Evolutionary conservation across 352 stramenopile species (phyloP).

Genomic region (Elongisporangium prolatum): DNA sequence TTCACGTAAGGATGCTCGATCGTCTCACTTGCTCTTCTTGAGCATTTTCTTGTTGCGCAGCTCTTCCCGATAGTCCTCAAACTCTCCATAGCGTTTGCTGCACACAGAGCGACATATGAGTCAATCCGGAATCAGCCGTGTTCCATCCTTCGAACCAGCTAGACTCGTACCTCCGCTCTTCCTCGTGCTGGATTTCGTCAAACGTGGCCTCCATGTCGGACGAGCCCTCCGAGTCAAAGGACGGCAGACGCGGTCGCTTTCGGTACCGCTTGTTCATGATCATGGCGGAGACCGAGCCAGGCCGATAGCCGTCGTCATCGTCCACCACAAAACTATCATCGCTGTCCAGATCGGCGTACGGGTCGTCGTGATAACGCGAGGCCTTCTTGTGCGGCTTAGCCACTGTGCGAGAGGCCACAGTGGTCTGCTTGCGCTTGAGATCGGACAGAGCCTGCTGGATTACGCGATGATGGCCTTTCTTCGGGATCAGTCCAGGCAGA

Average conservation of each 20-base stretch:
- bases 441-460: conserved; percentile 76
- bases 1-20: background rate
- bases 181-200: conserved; percentile 83
- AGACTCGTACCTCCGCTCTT: conserved; percentile 62
- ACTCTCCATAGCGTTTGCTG: conserved; percentile 72
- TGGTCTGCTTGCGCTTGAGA: conserved; percentile 69
- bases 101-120: conserved; percentile 1
- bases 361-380: conserved; percentile 26
- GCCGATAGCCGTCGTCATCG: conserved; percentile 69
- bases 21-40: conserved; percentile 59
- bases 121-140: background rate
- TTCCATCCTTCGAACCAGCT: too few species aligned
- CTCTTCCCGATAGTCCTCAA: conserved; percentile 81
- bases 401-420: conserved; percentile 30
- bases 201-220: conserved; percentile 85
- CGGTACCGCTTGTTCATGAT: conserved; percentile 52
- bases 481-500: conserved; percentile 66
- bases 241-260: conserved; percentile 51
- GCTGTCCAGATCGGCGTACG: conserved; percentile 82
- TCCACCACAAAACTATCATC: conserved; percentile 87
- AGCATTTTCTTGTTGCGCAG: conserved; percentile 80
- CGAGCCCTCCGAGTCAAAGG: conserved; percentile 75
- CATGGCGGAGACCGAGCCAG: conserved; percentile 74
- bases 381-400: conserved; percentile 21
- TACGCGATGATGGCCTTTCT: conserved; percentile 79